These are phyloP conservation scores for Myxozyma mucilagina DNA, from an alignment of 805 yeast genomes.

Conservation along the genomic window DNA sequence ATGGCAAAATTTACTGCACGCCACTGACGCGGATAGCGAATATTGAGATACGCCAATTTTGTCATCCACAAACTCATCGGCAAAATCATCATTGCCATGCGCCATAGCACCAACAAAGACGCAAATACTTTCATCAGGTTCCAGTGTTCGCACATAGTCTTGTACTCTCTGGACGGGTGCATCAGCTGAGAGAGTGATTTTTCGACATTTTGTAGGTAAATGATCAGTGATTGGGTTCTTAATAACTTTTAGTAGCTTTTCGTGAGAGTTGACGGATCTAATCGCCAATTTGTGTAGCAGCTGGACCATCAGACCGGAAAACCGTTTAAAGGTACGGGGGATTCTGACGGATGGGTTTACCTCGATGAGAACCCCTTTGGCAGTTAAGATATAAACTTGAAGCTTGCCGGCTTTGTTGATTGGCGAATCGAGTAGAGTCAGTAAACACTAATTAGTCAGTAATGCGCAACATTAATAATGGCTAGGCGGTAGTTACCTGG, in stretches of 20 bases:
- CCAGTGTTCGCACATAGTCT: slow-evolving; percentile 78
- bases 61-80: slow-evolving; percentile 95
- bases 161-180: slow-evolving; percentile 83
- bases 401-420: slow-evolving; percentile 95
- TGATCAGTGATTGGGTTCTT: slow-evolving; percentile 97
- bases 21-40: slow-evolving; percentile 95
- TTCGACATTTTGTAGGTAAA: slow-evolving; percentile 92
- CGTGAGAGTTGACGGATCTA: slow-evolving; percentile 93
- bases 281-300: slow-evolving; percentile 87
- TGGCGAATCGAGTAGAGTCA: slow-evolving; percentile 94
- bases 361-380: slow-evolving; percentile 90
- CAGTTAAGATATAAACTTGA: slow-evolving; percentile 95
- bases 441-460: slow-evolving; percentile 54
- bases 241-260: slow-evolving; percentile 87
- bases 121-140: slow-evolving; percentile 89
- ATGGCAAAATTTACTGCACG: slow-evolving; percentile 96
- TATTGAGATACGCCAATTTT: slow-evolving; percentile 94
- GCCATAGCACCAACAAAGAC: slow-evolving; percentile 99
- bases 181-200: slow-evolving; percentile 87
- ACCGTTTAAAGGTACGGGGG: slow-evolving; percentile 97
- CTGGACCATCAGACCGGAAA: slow-evolving; percentile 97
- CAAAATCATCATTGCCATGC: slow-evolving; percentile 94
- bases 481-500: slow-evolving; percentile 47
- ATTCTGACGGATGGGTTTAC: slow-evolving; percentile 96
- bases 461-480: neutral